Percentiles rank a stretch among this genome's conserved stretches.
Conservation (phyloP, 2,329 filamentous ascomycete species). For the Pyrenochaeta sp. region DNA sequence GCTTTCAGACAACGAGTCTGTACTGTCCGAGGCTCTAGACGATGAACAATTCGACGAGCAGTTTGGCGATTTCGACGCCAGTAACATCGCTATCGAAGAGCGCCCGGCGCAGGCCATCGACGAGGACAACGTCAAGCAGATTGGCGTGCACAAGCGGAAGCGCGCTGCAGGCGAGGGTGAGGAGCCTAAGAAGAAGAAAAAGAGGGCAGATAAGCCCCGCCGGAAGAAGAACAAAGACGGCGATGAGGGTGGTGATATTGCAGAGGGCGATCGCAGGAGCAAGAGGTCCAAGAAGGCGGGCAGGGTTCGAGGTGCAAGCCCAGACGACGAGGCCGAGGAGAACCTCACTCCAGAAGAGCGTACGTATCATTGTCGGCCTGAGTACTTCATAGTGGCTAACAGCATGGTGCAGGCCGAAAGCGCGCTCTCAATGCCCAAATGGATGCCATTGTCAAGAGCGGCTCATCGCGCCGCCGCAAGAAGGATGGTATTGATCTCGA, state of each 20-base stretch:
- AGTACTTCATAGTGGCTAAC: conserved; percentile 16
- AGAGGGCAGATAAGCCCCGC: conserved; percentile 63
- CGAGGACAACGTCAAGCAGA: conserved; percentile 67
- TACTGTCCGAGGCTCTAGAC: conserved; percentile 67
- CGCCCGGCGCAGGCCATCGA: conserved; percentile 67
- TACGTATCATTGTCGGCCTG: conserved; percentile 51
- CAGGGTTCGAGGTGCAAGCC: conserved; percentile 45
- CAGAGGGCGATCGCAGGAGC: conserved; percentile 63
- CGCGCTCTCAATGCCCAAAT: conserved; percentile 86
- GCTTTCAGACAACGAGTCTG: conserved; percentile 68
- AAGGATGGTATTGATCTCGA: conserved; percentile 93
- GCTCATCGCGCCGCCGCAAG: conserved; percentile 75
- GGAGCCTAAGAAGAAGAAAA: conserved; percentile 75
- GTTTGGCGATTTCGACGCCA: conserved; percentile 65
- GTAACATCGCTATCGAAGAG: conserved; percentile 68
- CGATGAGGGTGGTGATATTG: conserved; percentile 58
- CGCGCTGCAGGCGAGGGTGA: conserved; percentile 67
- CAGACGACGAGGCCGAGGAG: conserved; percentile 76
- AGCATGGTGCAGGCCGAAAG: conserved; percentile 64
- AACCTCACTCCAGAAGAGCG: conserved; percentile 84
- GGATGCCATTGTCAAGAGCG: conserved; percentile 86
- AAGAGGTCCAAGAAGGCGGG: conserved; percentile 57
- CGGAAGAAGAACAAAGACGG: conserved; percentile 59
- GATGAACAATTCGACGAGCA: conserved; percentile 69
- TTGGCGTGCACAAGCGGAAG: conserved; percentile 71